Evolutionary conservation across 805 yeast species (phyloP).

Genomic region (Yarrowia bubula): DNA sequence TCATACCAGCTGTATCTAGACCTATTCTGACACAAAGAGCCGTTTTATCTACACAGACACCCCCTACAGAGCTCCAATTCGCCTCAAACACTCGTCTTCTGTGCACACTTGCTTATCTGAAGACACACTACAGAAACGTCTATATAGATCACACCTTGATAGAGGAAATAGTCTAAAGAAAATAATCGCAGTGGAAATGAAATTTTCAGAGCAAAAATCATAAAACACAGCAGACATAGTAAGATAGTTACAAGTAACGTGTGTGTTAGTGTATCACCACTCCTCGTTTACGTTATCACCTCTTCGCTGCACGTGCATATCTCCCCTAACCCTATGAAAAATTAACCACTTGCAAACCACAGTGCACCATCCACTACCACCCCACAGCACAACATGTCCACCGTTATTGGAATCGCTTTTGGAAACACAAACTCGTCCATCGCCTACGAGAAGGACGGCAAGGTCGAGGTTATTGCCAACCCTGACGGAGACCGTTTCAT

Average conservation of each 20-base stretch:
- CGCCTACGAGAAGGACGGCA: constrained; percentile 85
- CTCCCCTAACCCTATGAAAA: constrained; percentile 25
- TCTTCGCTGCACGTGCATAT: constrained; percentile 2
- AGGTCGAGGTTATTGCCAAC: constrained; percentile 96
- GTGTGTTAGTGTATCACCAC: no score
- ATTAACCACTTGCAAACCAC: constrained; percentile 12
- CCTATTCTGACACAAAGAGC: no score
- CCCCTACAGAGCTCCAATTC: no score
- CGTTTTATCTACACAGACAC: no score
- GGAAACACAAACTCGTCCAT: constrained; percentile 96
- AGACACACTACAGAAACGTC: neutral
- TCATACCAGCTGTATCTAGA: no score
- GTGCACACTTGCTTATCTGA: no score
- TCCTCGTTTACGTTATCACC: no score
- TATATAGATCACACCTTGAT: constrained; percentile 10
- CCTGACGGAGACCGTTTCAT: constrained; percentile 98
- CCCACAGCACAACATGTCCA: constrained; percentile 18
- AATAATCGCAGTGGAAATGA: no score
- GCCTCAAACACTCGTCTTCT: no score
- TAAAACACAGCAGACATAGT: no score
- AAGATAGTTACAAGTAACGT: no score
- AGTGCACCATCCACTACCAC: neutral
- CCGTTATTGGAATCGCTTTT: constrained; percentile 90
- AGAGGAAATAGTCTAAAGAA: neutral
- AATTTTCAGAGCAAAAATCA: no score